These are phyloP conservation scores for Fremontodendron californicum DNA, from an alignment of 345 rosid species.

Conservation along the genomic window DNA sequence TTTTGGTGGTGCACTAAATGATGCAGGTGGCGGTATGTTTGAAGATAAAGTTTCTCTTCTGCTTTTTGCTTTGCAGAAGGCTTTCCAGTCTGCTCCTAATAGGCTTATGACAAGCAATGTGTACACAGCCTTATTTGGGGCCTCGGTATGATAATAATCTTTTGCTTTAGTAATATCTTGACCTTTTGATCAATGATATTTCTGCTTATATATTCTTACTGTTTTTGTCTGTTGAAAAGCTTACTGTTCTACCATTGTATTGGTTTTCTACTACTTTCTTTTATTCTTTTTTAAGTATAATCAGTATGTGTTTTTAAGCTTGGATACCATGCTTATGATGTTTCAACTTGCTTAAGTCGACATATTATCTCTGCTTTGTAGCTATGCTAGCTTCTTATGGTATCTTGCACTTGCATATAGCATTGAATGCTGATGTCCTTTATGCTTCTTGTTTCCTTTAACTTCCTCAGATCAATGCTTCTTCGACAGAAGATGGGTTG, in stretches of 20 bases:
- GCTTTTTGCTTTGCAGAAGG: constrained; percentile 86
- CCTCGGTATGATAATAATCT: constrained; percentile 59
- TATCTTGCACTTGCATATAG: background rate
- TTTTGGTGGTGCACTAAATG: constrained; percentile 57
- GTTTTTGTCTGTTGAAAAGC: background rate
- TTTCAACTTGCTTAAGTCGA: constrained; percentile 3
- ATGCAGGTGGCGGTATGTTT: constrained; percentile 84
- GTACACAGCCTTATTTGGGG: constrained; percentile 83
- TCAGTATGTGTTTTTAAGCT: background rate
- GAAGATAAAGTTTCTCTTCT: constrained; percentile 91
- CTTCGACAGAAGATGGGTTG: constrained; percentile 83
- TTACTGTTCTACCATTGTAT: background rate
- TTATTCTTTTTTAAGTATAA: background rate
- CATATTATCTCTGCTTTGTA: background rate
- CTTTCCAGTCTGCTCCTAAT: constrained; percentile 88
- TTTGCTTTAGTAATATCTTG: constrained; percentile 3
- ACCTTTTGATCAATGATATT: constrained; percentile 1
- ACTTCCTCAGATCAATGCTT: constrained; percentile 80
- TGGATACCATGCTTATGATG: background rate
- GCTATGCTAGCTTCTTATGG: background rate
- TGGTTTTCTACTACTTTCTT: background rate
- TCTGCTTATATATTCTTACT: background rate
- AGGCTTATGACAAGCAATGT: constrained; percentile 83
- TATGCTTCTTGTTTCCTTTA: background rate
- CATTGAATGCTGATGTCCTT: background rate